Percentiles rank a stretch among this genome's conserved stretches.
phyloP scores from a whole-genome alignment of 2,329 filamentous ascomycete genomes.

The Coniella vitis region DNA sequence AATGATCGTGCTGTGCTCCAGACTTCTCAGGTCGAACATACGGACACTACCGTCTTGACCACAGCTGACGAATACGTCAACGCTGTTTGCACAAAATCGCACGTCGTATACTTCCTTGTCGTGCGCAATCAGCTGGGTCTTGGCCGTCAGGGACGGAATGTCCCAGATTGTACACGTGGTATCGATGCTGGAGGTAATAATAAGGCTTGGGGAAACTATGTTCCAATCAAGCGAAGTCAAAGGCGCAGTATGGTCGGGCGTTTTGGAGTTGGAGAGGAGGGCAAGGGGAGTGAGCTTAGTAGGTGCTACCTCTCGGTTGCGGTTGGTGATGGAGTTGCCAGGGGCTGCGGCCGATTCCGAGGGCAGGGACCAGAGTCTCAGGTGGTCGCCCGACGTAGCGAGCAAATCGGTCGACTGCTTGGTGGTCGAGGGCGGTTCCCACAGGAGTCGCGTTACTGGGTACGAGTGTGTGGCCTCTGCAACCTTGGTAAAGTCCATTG shows the following conservation, averaged over 20 bases:
- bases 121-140: slow-evolving; percentile 96
- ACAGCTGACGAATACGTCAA: slow-evolving; percentile 98
- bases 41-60: slow-evolving; percentile 95
- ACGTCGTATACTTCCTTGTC: slow-evolving; percentile 99
- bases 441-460: slow-evolving; percentile 88
- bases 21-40: slow-evolving; percentile 95
- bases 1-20: slow-evolving; percentile 98
- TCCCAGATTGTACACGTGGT: slow-evolving; percentile 99
- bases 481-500: slow-evolving; percentile 84
- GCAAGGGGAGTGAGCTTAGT: slow-evolving; percentile 88
- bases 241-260: slow-evolving; percentile 93
- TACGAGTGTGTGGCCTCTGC: slow-evolving; percentile 98
- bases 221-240: slow-evolving; percentile 98
- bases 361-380: slow-evolving; percentile 89
- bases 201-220: slow-evolving; percentile 89
- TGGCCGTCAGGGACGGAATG: slow-evolving; percentile 93
- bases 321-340: slow-evolving; percentile 62
- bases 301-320: slow-evolving; percentile 50
- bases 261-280: slow-evolving; percentile 94
- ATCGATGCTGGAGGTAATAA: slow-evolving; percentile 98
- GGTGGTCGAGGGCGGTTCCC: slow-evolving; percentile 91
- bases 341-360: slow-evolving; percentile 52
- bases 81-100: slow-evolving; percentile 92
- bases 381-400: slow-evolving; percentile 89
- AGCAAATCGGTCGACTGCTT: slow-evolving; percentile 94